Conservation (phyloP, 108 stramenopile genomes). For the Epithemia pelagica region DNA sequence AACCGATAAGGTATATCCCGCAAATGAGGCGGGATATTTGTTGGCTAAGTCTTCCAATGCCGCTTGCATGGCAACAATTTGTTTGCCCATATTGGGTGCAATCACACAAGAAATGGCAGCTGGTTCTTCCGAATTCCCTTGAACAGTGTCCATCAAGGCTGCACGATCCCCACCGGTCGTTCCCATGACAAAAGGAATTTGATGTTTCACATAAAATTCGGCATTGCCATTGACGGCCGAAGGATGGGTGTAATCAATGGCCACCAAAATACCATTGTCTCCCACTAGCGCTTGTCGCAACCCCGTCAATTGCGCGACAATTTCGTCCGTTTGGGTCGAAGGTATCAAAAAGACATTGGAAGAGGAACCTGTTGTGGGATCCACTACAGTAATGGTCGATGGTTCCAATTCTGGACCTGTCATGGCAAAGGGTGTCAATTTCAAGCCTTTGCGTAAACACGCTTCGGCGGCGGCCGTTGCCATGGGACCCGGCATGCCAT, state of each 20-base stretch:
- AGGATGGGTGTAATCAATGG: conserved; percentile 97
- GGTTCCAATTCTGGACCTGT: conserved; percentile 83
- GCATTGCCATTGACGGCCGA: conserved; percentile 94
- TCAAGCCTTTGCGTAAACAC: conserved; percentile 80
- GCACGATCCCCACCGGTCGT: conserved; percentile 93
- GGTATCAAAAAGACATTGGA: conserved; percentile 68
- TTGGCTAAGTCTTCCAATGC: conserved; percentile 85
- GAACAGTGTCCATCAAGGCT: conserved; percentile 61
- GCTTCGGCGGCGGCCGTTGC: conserved; percentile 93
- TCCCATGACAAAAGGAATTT: conserved; percentile 93
- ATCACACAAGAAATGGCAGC: conserved; percentile 65
- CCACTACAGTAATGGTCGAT: conserved; percentile 56
- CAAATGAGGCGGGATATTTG: conserved; percentile 90
- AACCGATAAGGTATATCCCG: conserved; percentile 87
- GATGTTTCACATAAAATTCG: conserved; percentile 72
- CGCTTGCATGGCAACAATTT: conserved; percentile 98
- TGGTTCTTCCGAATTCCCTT: conserved; percentile 60
- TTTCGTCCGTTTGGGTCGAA: conserved; percentile 50
- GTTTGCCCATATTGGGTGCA: conserved; percentile 99
- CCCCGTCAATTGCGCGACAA: conserved; percentile 46
- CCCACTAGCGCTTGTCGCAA: conserved; percentile 38
- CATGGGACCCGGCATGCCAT: conserved; percentile 95
- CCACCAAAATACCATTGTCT: conserved; percentile 48
- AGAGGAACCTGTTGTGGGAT: conserved; percentile 55
- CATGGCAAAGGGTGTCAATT: conserved; percentile 79